Base-by-base conservation (phyloP, 2,329 filamentous ascomycete genomes). In the Cladophialophora psammophila region DNA sequence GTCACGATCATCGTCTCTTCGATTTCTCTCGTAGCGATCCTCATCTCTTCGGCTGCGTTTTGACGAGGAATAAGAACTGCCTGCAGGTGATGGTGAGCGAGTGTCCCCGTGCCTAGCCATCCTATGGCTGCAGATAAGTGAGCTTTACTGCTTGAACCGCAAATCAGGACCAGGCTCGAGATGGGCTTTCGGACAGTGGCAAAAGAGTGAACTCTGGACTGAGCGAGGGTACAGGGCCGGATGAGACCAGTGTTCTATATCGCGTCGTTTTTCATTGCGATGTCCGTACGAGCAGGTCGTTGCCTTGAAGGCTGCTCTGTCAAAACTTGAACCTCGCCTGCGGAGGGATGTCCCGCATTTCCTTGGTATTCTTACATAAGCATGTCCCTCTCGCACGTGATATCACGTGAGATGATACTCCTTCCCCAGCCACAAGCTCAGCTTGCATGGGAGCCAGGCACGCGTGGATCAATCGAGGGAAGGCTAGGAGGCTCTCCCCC, bases 61-160 rank as follows among this genome's bases (percentile, higher is more conserved):
- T 82, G 88, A 89, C 77, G 89, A 88, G 80, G 88, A 89, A 80
- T 87, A 86, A 78, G 91, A 89, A 86, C 91, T 93, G 88, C 91
- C 91, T 93, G 90, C 89, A 90, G 91, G 91, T 89, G 90, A 93
- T 91, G 91, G 92, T 94, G 91, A 94, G 91, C 91, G 86, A 84
- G 83, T 83, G 80, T 86, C 85, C 83, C 84, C 85, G 80, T 84
- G 84, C 80, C 85, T 84, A 83, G 83, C 84, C 85, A 87, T 87
- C 79, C 78, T 79, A 74, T 71, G 69, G 71, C 71, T 68, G 71
- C 69, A 70, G 76, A 80, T 80, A 74, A 80, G 79, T 81, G 80
- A 81, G 79, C 80, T 77, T 81, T 81, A 82, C 80, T 78, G 76
- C 70, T 68, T 66, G 62, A 64, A 67, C 62, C 63, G 70, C 70